These are phyloP conservation scores for Fusarium concolor DNA, from an alignment of 2,329 filamentous ascomycete species.

Conservation along the genomic window DNA sequence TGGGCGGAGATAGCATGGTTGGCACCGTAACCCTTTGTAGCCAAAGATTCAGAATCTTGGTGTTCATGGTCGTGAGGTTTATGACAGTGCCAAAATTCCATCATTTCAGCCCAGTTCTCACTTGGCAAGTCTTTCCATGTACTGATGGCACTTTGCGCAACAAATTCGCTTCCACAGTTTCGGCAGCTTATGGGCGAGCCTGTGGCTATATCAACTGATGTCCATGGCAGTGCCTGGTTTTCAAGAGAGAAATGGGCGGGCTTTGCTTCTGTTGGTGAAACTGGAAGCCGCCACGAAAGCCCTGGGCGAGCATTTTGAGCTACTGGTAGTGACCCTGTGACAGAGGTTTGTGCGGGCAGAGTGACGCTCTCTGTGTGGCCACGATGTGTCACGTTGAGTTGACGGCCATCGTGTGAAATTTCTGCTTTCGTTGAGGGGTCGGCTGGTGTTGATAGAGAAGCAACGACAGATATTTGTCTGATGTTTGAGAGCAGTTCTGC, in stretches of 20 bases:
- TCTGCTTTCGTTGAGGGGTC: conserved; percentile 57
- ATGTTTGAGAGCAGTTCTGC: conserved; percentile 75
- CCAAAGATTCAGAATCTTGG: conserved; percentile 61
- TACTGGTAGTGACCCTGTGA: conserved; percentile 53
- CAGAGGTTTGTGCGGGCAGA: conserved; percentile 58
- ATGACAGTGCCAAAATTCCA: conserved; percentile 99
- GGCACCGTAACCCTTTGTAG: conserved; percentile 84
- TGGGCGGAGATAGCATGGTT: conserved; percentile 77
- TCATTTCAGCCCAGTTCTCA: conserved; percentile 99
- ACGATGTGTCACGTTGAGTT: conserved; percentile 62
- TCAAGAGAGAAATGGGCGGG: conserved; percentile 48
- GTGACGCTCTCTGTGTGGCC: conserved; percentile 50
- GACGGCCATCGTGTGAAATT: conserved; percentile 58
- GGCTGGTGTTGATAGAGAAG: conserved; percentile 59
- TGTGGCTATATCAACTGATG: conserved; percentile 60
- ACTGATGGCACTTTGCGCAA: conserved; percentile 55
- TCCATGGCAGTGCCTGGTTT: conserved; percentile 65
- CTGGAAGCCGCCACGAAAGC: conserved; percentile 67
- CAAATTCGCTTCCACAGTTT: conserved; percentile 53
- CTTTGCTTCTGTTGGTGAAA: conserved; percentile 45
- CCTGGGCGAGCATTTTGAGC: conserved; percentile 48
- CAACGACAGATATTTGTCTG: conserved; percentile 70
- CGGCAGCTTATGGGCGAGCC: conserved; percentile 59
- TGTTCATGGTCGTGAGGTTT: conserved; percentile 76
- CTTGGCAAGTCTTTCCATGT: conserved; percentile 94